A percentile compares a stretch with the other conserved stretches of the same genome.
Conservation (phyloP, 2,329 filamentous ascomycete species). For the Ramularia collo-cygni region DNA sequence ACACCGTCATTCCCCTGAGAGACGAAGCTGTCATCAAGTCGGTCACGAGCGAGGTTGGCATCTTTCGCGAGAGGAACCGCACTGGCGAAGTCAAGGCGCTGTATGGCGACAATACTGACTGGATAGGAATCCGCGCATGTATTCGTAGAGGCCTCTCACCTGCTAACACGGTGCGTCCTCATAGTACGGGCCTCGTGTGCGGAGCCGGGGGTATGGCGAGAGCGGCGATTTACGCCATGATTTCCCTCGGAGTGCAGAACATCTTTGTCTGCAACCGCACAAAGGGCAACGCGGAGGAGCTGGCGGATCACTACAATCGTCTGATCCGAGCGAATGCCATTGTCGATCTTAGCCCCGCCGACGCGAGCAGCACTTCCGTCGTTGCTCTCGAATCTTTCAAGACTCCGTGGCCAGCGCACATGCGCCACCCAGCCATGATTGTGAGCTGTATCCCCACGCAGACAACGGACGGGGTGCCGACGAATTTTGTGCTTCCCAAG, state of each 20-base stretch:
- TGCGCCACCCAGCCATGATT: conserved; percentile 63
- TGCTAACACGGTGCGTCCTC: conserved; percentile 51
- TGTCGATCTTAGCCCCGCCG: conserved; percentile 15
- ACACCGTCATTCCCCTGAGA: conserved; percentile 67
- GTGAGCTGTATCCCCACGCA: conserved; percentile 71
- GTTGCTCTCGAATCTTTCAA: conserved; percentile 53
- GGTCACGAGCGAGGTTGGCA: conserved; percentile 42
- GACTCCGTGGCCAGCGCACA: conserved; percentile 58
- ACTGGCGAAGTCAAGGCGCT: conserved; percentile 61
- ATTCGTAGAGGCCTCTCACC: conserved; percentile 66
- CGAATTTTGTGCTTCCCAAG: conserved; percentile 62
- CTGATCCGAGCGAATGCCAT: conserved; percentile 33
- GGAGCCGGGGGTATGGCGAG: conserved; percentile 69
- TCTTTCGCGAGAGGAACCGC: conserved; percentile 54
- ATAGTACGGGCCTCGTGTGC: conserved; percentile 48
- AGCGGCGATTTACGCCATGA: conserved; percentile 69
- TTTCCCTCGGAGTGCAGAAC: conserved; percentile 68
- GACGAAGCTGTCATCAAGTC: conserved; percentile 38
- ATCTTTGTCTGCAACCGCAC: conserved; percentile 72
- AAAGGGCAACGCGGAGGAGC: conserved; percentile 55
- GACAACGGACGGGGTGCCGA: conserved; percentile 57
- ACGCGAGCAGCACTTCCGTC: conserved; percentile 33
- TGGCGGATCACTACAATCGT: conserved; percentile 64
- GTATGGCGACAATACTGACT: conserved; percentile 76
- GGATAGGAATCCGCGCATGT: conserved; percentile 70